A percentile compares a stretch with the other conserved stretches of the same genome.
These are phyloP conservation scores for Drechslera avenae DNA, from an alignment of 2,329 filamentous ascomycete species.

Conservation along the genomic window DNA sequence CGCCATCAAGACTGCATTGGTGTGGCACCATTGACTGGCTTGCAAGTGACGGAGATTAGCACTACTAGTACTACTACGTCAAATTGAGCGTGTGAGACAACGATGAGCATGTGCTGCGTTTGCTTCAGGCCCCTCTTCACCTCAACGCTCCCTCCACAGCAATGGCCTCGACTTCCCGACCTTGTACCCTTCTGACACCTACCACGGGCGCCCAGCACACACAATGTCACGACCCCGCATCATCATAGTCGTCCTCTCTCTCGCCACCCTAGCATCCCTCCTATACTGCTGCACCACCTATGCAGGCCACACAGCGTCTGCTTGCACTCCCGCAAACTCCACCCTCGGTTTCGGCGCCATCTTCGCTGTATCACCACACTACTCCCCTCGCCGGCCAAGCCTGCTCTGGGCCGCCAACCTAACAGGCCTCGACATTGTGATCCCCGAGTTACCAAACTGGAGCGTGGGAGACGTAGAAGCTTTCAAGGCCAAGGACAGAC, in stretches of 20 bases:
- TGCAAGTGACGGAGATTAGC: no score
- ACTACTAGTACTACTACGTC: no score
- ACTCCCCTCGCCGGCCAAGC: conserved; percentile 41
- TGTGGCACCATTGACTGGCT: no score
- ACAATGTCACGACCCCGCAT: no score
- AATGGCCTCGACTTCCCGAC: background rate
- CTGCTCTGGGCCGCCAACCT: conserved; percentile 48
- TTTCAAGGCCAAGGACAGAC: conserved; percentile 29
- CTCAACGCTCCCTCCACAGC: background rate
- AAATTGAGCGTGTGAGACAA: no score
- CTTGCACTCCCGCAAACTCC: conserved; percentile 6
- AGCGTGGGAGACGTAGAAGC: conserved; percentile 39
- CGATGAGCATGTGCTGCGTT: no score
- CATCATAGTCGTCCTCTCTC: no score
- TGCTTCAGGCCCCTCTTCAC: background rate
- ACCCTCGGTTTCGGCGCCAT: conserved; percentile 44
- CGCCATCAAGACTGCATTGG: no score
- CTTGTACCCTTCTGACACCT: background rate
- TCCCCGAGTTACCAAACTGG: conserved; percentile 49
- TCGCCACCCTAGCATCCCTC: no score
- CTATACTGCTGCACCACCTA: no score
- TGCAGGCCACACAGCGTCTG: no score
- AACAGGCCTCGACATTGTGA: conserved; percentile 46
- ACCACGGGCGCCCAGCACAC: no score
- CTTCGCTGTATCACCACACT: conserved; percentile 45